These are phyloP conservation scores for Clarireedia homoeocarpa DNA, from an alignment of 2,329 filamentous ascomycete species.

Conservation along the genomic window DNA sequence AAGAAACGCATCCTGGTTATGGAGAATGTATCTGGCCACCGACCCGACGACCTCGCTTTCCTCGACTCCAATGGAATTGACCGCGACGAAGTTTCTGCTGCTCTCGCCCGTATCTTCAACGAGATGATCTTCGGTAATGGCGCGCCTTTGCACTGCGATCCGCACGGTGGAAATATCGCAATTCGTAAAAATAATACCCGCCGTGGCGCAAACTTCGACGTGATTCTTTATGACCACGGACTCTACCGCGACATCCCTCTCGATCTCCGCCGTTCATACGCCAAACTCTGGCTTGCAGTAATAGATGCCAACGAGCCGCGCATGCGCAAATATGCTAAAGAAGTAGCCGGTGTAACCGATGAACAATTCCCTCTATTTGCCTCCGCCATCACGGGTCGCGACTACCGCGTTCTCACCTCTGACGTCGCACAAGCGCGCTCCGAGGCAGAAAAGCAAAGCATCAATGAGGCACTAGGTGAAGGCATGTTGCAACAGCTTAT, in stretches of 20 bases:
- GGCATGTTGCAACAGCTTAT: conserved; percentile 85
- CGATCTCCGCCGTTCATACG: conserved; percentile 73
- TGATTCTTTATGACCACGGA: conserved; percentile 94
- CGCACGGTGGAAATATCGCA: conserved; percentile 92
- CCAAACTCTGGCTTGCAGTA: conserved; percentile 95
- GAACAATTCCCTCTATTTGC: conserved; percentile 93
- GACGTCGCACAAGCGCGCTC: conserved; percentile 51
- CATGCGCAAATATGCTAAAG: conserved; percentile 84
- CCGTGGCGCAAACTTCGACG: conserved; percentile 73
- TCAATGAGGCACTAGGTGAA: conserved; percentile 75
- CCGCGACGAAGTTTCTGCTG: conserved; percentile 89
- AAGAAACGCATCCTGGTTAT: conserved; percentile 87
- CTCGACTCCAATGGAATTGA: conserved; percentile 82
- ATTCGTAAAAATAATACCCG: conserved; percentile 68
- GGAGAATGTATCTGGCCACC: conserved; percentile 81
- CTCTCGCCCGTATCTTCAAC: conserved; percentile 89
- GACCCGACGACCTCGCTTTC: conserved; percentile 82
- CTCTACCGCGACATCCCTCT: conserved; percentile 88
- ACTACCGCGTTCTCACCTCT: conserved; percentile 67
- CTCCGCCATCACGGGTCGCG: conserved; percentile 89
- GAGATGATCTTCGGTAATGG: conserved; percentile 96
- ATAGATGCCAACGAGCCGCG: conserved; percentile 77
- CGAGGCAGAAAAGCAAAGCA: conserved; percentile 73
- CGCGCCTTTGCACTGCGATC: conserved; percentile 91
- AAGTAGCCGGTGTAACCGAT: conserved; percentile 82